phyloP scores from a whole-genome alignment of 176 grass and related monocot species.

The Melocanna baccifera region DNA sequence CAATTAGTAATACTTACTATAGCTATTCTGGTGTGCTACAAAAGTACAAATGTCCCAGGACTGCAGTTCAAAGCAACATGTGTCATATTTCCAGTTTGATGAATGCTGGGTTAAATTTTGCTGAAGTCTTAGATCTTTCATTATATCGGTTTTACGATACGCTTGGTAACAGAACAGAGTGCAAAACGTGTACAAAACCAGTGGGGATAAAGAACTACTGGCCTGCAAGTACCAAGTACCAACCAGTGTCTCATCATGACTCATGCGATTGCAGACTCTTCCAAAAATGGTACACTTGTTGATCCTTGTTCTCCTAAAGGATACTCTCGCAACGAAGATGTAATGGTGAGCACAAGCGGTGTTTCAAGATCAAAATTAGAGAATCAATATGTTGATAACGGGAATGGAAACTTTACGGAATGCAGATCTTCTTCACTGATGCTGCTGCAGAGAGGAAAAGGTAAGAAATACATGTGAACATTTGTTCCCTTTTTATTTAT shows the following conservation, averaged over 20 bases:
- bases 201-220: neutral
- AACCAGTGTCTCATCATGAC: neutral
- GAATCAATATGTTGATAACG: slow-evolving; percentile 43
- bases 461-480: slow-evolving; percentile 36
- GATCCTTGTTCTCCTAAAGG: slow-evolving; percentile 85
- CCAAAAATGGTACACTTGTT: slow-evolving; percentile 35
- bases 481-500: neutral
- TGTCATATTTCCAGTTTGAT: slow-evolving; percentile 10
- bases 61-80: neutral
- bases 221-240: neutral
- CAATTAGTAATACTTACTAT: neutral
- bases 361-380: slow-evolving; percentile 37
- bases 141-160: neutral
- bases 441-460: slow-evolving; percentile 63
- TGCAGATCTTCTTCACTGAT: slow-evolving; percentile 52
- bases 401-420: slow-evolving; percentile 57
- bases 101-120: neutral
- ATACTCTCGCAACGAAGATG: slow-evolving; percentile 46
- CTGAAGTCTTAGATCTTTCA: neutral
- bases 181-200: neutral
- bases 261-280: slow-evolving; percentile 21
- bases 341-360: slow-evolving; percentile 3
- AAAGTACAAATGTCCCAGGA: neutral
- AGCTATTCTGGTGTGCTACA: neutral
- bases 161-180: neutral